Conservation (phyloP, 768 basidiomycete genomes). For the Boletus bicolor region DNA sequence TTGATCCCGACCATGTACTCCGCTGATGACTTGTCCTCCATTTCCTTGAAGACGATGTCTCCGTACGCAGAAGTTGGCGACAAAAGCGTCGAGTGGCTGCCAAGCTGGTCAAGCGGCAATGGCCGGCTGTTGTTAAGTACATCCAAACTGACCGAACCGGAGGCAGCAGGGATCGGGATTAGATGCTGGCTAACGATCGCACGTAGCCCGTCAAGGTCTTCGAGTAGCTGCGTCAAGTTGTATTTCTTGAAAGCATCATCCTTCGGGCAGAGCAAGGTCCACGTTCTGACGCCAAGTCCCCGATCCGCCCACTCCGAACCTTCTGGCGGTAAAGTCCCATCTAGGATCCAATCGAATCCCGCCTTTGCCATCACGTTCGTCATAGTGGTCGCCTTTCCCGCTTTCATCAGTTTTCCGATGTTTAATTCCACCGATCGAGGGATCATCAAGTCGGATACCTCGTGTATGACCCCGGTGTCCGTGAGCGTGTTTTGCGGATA, state of each 20-base stretch:
- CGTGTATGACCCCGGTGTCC: constrained; percentile 86
- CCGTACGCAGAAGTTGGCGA: constrained; percentile 68
- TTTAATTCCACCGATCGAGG: constrained; percentile 86
- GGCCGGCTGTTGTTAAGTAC: constrained; percentile 68
- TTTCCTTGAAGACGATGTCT: constrained; percentile 73
- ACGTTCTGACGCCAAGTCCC: constrained; percentile 51
- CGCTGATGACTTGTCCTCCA: constrained; percentile 39
- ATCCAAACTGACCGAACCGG: constrained; percentile 27
- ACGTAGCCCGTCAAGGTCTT: constrained; percentile 50
- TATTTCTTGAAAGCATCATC: constrained; percentile 88
- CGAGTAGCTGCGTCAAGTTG: constrained; percentile 75
- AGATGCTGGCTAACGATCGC: constrained; percentile 75
- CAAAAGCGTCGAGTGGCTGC: constrained; percentile 75
- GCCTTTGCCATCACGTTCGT: constrained; percentile 75
- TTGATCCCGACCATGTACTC: constrained; percentile 68
- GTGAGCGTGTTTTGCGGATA: constrained; percentile 71
- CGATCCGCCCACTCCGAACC: constrained; percentile 61
- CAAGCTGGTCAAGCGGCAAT: constrained; percentile 63
- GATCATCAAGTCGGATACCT: constrained; percentile 79
- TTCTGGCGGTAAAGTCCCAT: constrained; percentile 77
- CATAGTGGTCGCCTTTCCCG: constrained; percentile 90
- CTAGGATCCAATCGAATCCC: constrained; percentile 86
- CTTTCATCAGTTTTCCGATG: constrained; percentile 85
- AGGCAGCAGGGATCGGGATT: constrained; percentile 44
- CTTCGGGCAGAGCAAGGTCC: constrained; percentile 88